Base-by-base conservation (phyloP, 2,329 filamentous ascomycete species). In the Beauveria scarabaeidicola region DNA sequence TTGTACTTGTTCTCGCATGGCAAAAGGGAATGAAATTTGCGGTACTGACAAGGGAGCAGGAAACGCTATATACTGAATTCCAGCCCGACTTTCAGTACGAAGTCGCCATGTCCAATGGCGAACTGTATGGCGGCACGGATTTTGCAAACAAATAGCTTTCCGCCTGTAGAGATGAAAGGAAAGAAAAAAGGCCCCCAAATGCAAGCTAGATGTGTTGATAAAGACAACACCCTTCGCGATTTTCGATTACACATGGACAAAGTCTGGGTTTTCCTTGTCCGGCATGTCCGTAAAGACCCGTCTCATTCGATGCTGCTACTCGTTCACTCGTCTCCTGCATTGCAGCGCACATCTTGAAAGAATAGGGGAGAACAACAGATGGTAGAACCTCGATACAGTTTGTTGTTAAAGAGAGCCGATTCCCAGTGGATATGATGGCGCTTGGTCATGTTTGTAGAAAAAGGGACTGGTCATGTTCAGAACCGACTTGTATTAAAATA, bases 401-500 rank as follows among this genome's bases (percentile, higher is more conserved):
- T 21, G 72, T 69, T 3, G 75, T 71, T 17, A 78, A 69, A 78
- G 69, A 0, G 73, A 74, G 15, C 71, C 71, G 44, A 77, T 76
- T 8, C 75, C 77, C 0, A 74, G 67, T 13, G 65, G 67, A 27
- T 77, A 77, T 4, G 68, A 68, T 5, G 74, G 75, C 3, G 75
- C 73, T 63, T 87, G 81, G n/a, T 74, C 66, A 0, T 76, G 70
- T 54, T 79, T 78, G 69, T 85, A 87, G 71, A 86, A 86, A 69
- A 86, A 85, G 0, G 84, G 84, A 0, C 83, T 80, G 4, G 77
- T 78, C 46, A 86, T 83, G 65, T 86, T 86, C 27, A 29, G 27
- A 8, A 29, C 27, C 8, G 27, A 29, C 27, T 29, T 29, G 7
- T 29, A 9, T 29, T 8, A 29, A 29, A 9, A 29, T 3, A 29